A percentile compares a stretch with the other conserved stretches of the same genome.
phyloP scores from a whole-genome alignment of 352 stramenopile species.

The Aphanomyces astaci region DNA sequence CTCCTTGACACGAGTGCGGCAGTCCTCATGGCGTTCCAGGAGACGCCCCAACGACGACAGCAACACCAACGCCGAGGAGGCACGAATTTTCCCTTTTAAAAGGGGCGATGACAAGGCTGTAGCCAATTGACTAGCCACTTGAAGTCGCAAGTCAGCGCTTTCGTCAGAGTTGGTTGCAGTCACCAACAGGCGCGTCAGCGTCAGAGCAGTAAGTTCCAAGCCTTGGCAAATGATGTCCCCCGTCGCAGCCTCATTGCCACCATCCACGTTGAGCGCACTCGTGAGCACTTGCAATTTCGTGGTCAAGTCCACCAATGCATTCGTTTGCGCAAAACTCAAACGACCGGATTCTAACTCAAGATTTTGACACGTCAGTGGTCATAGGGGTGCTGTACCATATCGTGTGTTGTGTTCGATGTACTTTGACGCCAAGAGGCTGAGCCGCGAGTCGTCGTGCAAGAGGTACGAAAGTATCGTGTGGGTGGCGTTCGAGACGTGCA shows the following conservation, averaged over 20 bases:
- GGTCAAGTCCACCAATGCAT: not conserved
- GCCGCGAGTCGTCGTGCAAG: not conserved
- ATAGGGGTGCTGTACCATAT: not conserved
- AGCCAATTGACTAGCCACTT: not conserved
- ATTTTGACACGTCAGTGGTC: not conserved
- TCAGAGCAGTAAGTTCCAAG: not conserved
- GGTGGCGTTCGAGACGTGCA: not conserved
- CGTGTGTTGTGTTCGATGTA: not conserved
- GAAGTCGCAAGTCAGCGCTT: not conserved
- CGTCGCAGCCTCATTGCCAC: not conserved
- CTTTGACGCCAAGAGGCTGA: not conserved
- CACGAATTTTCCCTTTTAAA: not conserved
- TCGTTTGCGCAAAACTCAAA: not conserved
- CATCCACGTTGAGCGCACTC: not conserved
- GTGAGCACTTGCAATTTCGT: not conserved
- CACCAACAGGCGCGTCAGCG: constrained; percentile 2
- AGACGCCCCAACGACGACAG: constrained; percentile 14
- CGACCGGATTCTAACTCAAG: not conserved
- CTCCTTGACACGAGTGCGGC: not conserved
- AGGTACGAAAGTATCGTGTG: not conserved
- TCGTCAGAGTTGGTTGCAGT: not conserved
- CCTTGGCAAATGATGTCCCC: not conserved
- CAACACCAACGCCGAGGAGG: not conserved
- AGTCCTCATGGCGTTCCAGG: not conserved
- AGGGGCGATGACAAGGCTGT: not conserved